A percentile compares a stretch with the other conserved stretches of the same genome.
Evolutionary conservation across 805 yeast genomes (phyloP).

Genomic region (Metschnikowia noctiluminum): DNA sequence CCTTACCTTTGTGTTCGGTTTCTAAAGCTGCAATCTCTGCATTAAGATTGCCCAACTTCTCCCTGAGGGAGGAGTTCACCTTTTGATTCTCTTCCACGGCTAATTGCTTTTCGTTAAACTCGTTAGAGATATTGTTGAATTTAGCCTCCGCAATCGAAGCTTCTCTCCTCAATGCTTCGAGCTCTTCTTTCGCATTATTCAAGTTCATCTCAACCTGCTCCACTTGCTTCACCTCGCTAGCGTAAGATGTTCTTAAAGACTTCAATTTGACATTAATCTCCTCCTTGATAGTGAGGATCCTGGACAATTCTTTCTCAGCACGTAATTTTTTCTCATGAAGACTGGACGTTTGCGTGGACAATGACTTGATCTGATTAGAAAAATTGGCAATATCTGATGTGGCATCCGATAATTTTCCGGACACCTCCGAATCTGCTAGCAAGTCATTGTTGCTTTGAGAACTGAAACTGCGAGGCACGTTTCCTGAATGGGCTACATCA

Average conservation of each 20-base stretch:
- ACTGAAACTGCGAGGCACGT: slow-evolving; percentile 1
- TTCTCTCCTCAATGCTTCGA: slow-evolving; percentile 67
- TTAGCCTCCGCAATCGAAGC: slow-evolving; percentile 76
- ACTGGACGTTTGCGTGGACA: slow-evolving; percentile 69
- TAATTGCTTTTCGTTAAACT: slow-evolving; percentile 57
- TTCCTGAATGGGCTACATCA: not conserved
- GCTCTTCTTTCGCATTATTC: slow-evolving; percentile 58
- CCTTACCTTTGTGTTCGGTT: slow-evolving; percentile 49
- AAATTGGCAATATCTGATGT: slow-evolving; percentile 83
- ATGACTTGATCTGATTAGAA: slow-evolving; percentile 77
- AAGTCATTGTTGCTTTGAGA: slow-evolving; percentile 41
- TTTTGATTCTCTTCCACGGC: slow-evolving; percentile 66
- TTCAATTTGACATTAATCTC: slow-evolving; percentile 72
- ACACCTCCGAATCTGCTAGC: slow-evolving; percentile 56
- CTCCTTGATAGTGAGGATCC: slow-evolving; percentile 60
- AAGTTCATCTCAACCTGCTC: slow-evolving; percentile 66
- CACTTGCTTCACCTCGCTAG: slow-evolving; percentile 73
- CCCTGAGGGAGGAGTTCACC: slow-evolving; percentile 62
- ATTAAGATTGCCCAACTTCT: slow-evolving; percentile 61
- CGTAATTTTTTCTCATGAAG: slow-evolving; percentile 66
- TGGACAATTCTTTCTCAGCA: slow-evolving; percentile 75
- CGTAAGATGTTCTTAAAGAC: slow-evolving; percentile 66
- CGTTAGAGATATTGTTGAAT: slow-evolving; percentile 63
- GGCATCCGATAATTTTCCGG: slow-evolving; percentile 70
- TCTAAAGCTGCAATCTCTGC: slow-evolving; percentile 62